Conservation (phyloP, 345 rosid species). For the Camelina neglecta region DNA sequence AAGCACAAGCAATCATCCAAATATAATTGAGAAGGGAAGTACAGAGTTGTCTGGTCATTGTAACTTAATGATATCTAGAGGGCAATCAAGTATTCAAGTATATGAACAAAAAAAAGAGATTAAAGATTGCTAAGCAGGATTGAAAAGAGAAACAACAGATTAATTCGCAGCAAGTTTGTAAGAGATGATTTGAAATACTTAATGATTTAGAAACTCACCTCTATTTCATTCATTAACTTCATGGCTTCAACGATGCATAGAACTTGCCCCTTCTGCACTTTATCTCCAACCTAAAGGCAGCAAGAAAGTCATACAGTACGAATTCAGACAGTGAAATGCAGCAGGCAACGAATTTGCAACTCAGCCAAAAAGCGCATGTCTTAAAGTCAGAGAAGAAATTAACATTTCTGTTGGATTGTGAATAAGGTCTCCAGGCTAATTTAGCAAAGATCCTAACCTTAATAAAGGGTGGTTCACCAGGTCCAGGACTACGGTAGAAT, state of each 20-base stretch:
- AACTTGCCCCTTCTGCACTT: constrained; percentile 91
- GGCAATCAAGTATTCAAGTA: constrained; percentile 1
- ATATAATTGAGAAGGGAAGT: neutral
- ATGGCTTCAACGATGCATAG: constrained; percentile 90
- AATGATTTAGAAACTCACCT: constrained; percentile 53
- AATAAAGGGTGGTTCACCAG: constrained; percentile 80
- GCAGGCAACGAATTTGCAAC: neutral
- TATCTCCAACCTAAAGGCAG: constrained; percentile 76
- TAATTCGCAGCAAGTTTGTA: too few relatives aligned
- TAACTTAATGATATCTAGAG: neutral
- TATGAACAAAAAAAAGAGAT: neutral
- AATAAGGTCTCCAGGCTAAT: neutral
- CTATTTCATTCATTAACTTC: constrained; percentile 97
- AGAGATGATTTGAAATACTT: too few relatives aligned
- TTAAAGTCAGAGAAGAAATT: neutral
- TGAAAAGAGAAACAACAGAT: neutral
- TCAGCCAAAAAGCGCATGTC: too few relatives aligned
- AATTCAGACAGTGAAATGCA: constrained; percentile 1
- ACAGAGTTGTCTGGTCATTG: neutral
- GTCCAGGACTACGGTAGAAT: constrained; percentile 77
- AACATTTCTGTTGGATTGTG: neutral
- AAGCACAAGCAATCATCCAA: neutral
- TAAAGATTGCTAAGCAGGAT: neutral
- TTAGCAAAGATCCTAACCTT: constrained; percentile 55
- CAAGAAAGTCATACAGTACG: neutral